Conservation (phyloP, 148 eudicot genomes). For the Beta vulgaris region DNA sequence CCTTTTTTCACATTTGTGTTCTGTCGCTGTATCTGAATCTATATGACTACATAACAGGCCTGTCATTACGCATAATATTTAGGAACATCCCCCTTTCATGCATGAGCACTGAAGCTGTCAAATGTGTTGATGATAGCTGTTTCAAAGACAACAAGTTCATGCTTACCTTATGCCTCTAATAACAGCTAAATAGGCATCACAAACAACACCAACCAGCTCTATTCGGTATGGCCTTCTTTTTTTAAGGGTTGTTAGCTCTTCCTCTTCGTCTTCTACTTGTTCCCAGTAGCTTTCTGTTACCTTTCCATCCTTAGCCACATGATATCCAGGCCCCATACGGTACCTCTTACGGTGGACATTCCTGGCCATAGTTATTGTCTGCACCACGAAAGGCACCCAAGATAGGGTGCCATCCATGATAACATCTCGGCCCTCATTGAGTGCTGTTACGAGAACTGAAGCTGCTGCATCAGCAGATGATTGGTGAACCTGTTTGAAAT, state of each 20-base stretch:
- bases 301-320: constrained; percentile 55
- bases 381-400: constrained; percentile 96
- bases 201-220: constrained; percentile 96
- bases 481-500: constrained; percentile 77
- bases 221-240: constrained; percentile 93
- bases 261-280: constrained; percentile 71
- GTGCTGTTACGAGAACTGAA: constrained; percentile 94
- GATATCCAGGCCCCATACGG: constrained; percentile 97
- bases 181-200: constrained; percentile 96
- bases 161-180: constrained; percentile 88
- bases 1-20: no score
- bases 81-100: no score
- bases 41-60: no score
- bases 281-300: constrained; percentile 93
- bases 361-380: constrained; percentile 98
- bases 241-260: constrained; percentile 43
- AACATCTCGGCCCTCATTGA: constrained; percentile 95
- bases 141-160: neutral
- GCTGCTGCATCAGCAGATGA: constrained; percentile 99
- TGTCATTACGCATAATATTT: no score
- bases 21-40: no score
- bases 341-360: constrained; percentile 89
- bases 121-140: neutral
- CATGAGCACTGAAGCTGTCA: neutral
- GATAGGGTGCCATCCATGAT: constrained; percentile 99